A percentile compares a stretch with the other conserved stretches of the same genome.
These are phyloP conservation scores for Hypoxylon sp. DNA, from an alignment of 2,329 filamentous ascomycete genomes.

Conservation along the genomic window DNA sequence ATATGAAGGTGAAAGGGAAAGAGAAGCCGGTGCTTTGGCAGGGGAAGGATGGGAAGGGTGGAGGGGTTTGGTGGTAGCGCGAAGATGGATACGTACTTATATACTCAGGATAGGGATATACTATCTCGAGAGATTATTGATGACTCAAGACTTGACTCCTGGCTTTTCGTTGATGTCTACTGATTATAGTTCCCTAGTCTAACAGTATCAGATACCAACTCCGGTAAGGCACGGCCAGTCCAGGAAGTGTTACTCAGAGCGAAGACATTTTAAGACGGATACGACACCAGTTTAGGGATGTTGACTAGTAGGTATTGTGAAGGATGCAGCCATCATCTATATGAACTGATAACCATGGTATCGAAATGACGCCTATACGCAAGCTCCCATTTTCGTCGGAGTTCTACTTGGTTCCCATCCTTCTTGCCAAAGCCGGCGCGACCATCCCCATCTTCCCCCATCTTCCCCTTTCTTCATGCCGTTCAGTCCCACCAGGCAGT, in stretches of 20 bases:
- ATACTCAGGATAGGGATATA: neutral
- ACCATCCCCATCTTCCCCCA: neutral
- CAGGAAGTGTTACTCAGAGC: neutral
- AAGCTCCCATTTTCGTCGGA: neutral
- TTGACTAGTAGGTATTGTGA: neutral
- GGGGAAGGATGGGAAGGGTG: slow-evolving; percentile 58
- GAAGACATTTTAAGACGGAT: neutral
- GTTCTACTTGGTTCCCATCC: neutral
- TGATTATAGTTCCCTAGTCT: neutral
- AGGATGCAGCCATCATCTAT: neutral
- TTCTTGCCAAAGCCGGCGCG: neutral
- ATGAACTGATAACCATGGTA: neutral
- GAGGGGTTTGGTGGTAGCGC: slow-evolving; percentile 59
- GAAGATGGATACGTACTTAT: neutral
- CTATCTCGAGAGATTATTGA: neutral
- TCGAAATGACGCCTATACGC: neutral
- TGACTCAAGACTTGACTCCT: neutral
- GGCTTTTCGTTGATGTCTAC: neutral
- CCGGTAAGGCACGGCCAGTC: neutral
- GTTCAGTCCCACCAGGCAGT: neutral
- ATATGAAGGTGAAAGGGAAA: slow-evolving; percentile 47
- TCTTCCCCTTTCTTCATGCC: neutral
- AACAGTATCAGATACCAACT: neutral
- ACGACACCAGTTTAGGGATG: neutral
- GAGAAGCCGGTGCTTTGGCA: slow-evolving; percentile 20